These are phyloP conservation scores for Ascochyta clinopodiicola DNA, from an alignment of 2,329 filamentous ascomycete genomes.

Conservation along the genomic window DNA sequence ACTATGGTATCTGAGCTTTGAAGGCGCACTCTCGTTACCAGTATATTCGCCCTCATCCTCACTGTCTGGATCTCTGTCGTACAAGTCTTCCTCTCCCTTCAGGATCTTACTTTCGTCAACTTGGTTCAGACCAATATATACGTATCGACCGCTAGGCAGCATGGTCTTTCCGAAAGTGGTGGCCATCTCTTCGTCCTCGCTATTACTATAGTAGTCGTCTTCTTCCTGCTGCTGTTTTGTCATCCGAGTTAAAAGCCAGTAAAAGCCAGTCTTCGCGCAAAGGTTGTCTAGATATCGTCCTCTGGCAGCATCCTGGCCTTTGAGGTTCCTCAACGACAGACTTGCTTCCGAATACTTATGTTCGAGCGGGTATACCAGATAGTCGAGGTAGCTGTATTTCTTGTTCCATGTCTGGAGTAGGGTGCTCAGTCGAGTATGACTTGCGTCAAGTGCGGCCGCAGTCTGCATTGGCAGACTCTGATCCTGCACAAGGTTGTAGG, in stretches of 20 bases:
- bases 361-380: constrained; percentile 31
- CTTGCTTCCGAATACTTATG: constrained; percentile 36
- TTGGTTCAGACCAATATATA: neutral
- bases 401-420: constrained; percentile 16
- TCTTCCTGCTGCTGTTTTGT: constrained; percentile 10
- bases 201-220: constrained; percentile 10
- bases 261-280: constrained; percentile 24
- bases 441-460: constrained; percentile 16
- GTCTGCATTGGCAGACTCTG: constrained; percentile 12
- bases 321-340: constrained; percentile 26
- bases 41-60: no score
- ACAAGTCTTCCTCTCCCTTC: no score
- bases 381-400: neutral
- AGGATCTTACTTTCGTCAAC: no score
- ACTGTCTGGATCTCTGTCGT: no score
- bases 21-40: no score
- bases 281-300: constrained; percentile 22
- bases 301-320: constrained; percentile 30
- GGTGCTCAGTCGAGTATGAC: constrained; percentile 2
- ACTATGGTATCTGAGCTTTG: no score
- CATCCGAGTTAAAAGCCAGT: constrained; percentile 25
- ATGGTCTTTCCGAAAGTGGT: constrained; percentile 8
- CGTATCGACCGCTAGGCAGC: neutral
- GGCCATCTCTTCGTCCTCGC: constrained; percentile 15
- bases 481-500: constrained; percentile 59